Evolutionary conservation across 208 protist species (phyloP).

Genomic region (Leishmania braziliensis): DNA sequence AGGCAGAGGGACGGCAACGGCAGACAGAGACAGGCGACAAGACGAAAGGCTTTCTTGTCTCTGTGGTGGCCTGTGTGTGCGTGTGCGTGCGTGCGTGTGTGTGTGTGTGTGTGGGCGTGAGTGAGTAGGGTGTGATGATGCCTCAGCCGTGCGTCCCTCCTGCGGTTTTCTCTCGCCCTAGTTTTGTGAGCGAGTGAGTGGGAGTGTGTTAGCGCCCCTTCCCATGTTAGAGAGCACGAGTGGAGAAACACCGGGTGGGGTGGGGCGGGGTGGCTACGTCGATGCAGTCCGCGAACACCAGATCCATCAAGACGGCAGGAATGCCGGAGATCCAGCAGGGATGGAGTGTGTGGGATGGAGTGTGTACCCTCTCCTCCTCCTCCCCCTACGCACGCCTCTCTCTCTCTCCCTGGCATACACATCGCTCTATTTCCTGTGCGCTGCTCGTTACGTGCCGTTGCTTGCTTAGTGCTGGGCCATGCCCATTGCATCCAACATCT

Average conservation of each 20-base stretch:
- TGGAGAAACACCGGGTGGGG: not conserved
- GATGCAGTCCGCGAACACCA: not conserved
- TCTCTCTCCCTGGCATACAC: not conserved
- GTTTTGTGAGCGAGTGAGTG: too few relatives aligned
- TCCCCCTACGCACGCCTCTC: too few relatives aligned
- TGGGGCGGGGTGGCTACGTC: not conserved
- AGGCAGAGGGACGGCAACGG: too few relatives aligned
- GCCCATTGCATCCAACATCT: slow-evolving; percentile 75
- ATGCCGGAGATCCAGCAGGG: not conserved
- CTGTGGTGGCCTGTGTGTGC: not conserved
- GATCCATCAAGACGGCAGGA: not conserved
- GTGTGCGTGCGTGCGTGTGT: not conserved
- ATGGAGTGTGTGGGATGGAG: not conserved
- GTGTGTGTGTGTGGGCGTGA: not conserved
- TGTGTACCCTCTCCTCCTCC: not conserved
- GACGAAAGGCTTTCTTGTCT: not conserved
- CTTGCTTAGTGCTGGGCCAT: slow-evolving; percentile 60
- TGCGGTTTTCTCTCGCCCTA: too few relatives aligned
- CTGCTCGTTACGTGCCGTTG: not conserved
- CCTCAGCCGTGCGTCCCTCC: too few relatives aligned
- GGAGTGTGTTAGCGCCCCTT: too few relatives aligned
- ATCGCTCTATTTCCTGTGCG: not conserved
- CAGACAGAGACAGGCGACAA: too few relatives aligned
- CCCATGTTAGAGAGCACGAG: not conserved
- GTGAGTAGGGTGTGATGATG: too few relatives aligned